phyloP scores from a whole-genome alignment of 2,329 filamentous ascomycete genomes.

The Diaporthe australafricana region DNA sequence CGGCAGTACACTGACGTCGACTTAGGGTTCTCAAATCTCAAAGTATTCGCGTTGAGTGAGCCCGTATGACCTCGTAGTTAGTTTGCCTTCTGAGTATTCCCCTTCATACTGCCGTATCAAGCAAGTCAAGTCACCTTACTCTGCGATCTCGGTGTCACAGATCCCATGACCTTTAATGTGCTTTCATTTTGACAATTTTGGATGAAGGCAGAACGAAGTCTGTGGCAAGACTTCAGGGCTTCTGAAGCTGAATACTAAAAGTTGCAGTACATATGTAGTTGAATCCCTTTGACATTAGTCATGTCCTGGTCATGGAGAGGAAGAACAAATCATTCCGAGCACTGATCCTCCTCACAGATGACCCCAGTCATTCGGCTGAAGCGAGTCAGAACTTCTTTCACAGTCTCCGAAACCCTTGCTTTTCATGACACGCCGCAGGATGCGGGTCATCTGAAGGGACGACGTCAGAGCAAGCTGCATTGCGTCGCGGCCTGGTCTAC shows the following conservation, averaged over 20 bases:
- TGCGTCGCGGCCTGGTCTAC: background rate
- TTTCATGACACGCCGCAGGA: background rate
- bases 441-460: background rate
- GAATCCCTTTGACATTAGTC: background rate
- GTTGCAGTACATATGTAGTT: background rate
- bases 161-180: too few species aligned
- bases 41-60: background rate
- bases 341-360: background rate
- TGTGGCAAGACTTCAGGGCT: background rate
- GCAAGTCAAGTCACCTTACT: background rate
- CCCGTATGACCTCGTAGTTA: background rate
- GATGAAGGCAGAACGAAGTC: background rate
- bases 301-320: background rate
- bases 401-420: conserved; percentile 6
- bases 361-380: background rate
- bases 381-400: background rate
- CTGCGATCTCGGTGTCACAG: background rate
- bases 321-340: background rate
- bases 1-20: too few species aligned
- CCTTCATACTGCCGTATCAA: background rate
- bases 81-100: background rate
- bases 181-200: background rate
- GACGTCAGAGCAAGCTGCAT: background rate
- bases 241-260: background rate
- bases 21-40: background rate